Conservation (phyloP, 2,329 filamentous ascomycete genomes). For the Grosmannia serpens region DNA sequence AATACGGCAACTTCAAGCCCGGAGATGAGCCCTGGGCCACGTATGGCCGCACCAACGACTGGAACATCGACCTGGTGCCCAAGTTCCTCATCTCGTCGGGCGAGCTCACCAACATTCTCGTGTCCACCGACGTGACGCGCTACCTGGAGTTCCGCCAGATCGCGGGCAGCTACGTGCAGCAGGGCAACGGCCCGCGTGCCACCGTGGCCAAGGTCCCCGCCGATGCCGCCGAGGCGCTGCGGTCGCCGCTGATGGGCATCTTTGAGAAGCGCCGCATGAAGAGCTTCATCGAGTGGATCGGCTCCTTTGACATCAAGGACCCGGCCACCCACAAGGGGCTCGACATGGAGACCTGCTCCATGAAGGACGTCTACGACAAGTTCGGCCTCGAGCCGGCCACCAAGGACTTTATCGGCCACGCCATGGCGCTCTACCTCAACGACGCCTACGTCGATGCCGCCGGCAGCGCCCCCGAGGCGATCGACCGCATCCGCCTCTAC, state of each 20-base stretch:
- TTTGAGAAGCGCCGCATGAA: constrained; percentile 97
- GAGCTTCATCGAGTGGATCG: constrained; percentile 93
- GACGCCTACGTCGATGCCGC: constrained; percentile 71
- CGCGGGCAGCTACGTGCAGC: constrained; percentile 91
- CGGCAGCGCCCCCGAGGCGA: constrained; percentile 69
- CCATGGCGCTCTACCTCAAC: constrained; percentile 91
- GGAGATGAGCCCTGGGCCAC: constrained; percentile 95
- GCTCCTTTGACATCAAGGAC: constrained; percentile 72
- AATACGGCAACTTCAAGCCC: constrained; percentile 70
- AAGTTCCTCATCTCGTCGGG: constrained; percentile 98
- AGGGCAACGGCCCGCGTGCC: constrained; percentile 68
- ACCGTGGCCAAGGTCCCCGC: constrained; percentile 96
- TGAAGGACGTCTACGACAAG: constrained; percentile 99
- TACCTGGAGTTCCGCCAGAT: constrained; percentile 93
- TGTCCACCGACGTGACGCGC: constrained; percentile 83
- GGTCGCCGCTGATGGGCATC: constrained; percentile 89
- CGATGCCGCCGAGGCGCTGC: constrained; percentile 79
- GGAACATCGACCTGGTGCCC: constrained; percentile 97
- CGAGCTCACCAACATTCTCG: constrained; percentile 95
- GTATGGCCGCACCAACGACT: constrained; percentile 92
- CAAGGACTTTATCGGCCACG: constrained; percentile 92
- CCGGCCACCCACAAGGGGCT: constrained; percentile 82
- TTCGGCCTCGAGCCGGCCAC: constrained; percentile 84
- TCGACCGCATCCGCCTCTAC: constrained; percentile 89
- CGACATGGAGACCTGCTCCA: constrained; percentile 65